Conservation (phyloP, 768 basidiomycete genomes). For the Dacryopinax primogenitus region DNA sequence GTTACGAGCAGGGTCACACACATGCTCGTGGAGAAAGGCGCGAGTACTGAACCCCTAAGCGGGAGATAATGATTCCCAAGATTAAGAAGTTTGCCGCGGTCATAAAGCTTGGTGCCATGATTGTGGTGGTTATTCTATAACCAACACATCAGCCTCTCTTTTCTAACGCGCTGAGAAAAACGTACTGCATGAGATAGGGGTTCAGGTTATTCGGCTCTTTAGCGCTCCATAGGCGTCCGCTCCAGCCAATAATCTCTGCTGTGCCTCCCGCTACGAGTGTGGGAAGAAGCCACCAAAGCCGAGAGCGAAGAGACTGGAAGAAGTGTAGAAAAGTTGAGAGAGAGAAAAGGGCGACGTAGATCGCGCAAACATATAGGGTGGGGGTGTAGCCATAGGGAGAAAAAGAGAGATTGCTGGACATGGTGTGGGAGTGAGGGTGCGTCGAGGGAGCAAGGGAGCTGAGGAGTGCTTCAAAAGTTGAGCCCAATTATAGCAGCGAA, state of each 20-base stretch:
- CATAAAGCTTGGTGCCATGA: conserved; percentile 12
- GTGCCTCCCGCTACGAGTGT: conserved; percentile 38
- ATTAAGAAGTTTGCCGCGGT: conserved; percentile 48
- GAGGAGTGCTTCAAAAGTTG: no score
- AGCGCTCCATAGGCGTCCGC: conserved; percentile 41
- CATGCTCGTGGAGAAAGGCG: conserved; percentile 34
- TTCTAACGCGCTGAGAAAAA: no score
- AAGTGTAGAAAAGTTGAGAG: conserved; percentile 32
- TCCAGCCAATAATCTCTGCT: conserved; percentile 45
- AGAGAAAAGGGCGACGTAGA: conserved; percentile 32
- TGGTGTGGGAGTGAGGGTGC: no score
- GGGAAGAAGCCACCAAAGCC: conserved; percentile 42
- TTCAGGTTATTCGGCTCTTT: conserved; percentile 15
- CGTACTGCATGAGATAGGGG: conserved; percentile 36
- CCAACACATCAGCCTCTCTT: not conserved
- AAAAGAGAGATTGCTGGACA: no score
- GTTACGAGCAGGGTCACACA: conserved; percentile 22
- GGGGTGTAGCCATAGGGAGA: conserved; percentile 35
- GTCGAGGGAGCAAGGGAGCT: no score
- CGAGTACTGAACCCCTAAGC: conserved; percentile 37
- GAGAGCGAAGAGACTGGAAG: conserved; percentile 33
- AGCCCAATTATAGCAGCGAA: no score
- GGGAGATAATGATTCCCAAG: conserved; percentile 36
- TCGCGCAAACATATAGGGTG: conserved; percentile 28
- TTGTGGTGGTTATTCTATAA: not conserved